phyloP scores from a whole-genome alignment of 768 basidiomycete species.

The Amanita pallidorosea region DNA sequence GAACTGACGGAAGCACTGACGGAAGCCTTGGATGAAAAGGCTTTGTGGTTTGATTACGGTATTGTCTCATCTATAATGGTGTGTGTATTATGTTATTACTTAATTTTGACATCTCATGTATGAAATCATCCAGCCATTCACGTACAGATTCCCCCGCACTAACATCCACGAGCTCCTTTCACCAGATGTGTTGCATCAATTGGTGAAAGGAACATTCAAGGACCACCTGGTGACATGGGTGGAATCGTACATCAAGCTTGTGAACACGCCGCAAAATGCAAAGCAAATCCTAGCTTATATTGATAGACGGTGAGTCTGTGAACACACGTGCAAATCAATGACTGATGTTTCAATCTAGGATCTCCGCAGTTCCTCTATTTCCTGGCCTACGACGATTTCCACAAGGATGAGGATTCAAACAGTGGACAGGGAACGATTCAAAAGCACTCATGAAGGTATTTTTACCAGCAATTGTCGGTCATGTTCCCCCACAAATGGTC shows the following conservation, averaged over 20 bases:
- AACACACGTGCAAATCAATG: neutral
- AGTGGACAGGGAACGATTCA: slow-evolving; percentile 28
- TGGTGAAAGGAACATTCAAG: slow-evolving; percentile 27
- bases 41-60: neutral
- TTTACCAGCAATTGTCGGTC: slow-evolving; percentile 16
- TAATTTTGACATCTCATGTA: too few relatives aligned
- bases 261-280: slow-evolving; percentile 12
- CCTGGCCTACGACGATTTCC: too few relatives aligned
- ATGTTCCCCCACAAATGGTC: too few relatives aligned
- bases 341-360: neutral
- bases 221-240: slow-evolving; percentile 27
- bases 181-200: slow-evolving; percentile 22
- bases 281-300: neutral
- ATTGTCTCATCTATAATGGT: slow-evolving; percentile 16
- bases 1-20: neutral
- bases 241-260: slow-evolving; percentile 9
- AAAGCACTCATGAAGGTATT: slow-evolving; percentile 27
- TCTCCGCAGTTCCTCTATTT: slow-evolving; percentile 13
- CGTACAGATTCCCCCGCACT: neutral
- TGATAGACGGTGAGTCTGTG: neutral
- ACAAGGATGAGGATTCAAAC: slow-evolving; percentile 21
- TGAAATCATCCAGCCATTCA: slow-evolving; percentile 1
- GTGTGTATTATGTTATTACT: slow-evolving; percentile 4
- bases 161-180: slow-evolving; percentile 22
- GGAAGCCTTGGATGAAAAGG: neutral